Percentiles rank a stretch among this genome's conserved stretches.
Evolutionary conservation across 306 rosid species (phyloP).

Genomic region (Mucuna pruriens): DNA sequence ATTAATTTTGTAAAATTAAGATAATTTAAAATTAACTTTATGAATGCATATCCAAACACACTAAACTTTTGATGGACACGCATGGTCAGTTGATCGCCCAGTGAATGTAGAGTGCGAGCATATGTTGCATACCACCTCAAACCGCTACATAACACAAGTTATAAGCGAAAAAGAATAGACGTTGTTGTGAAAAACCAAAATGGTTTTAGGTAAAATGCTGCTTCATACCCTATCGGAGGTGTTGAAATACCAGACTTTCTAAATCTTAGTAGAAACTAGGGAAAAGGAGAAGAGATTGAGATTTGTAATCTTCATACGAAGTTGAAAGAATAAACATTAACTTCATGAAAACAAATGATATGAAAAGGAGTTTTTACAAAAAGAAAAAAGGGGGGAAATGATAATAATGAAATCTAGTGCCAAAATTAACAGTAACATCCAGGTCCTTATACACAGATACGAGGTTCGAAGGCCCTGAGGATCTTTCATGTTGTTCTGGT

Average conservation of each 20-base stretch:
- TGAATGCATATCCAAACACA: background rate
- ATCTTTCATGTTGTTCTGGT: slow-evolving; percentile 18
- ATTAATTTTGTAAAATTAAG: background rate
- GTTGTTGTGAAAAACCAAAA: background rate
- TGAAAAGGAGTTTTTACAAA: background rate
- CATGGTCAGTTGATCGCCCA: background rate
- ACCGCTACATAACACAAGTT: background rate
- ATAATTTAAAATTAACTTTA: background rate
- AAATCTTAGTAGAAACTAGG: background rate
- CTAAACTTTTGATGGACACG: background rate
- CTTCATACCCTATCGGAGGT: background rate
- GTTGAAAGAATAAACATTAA: slow-evolving; percentile 34
- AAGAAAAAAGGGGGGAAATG: background rate
- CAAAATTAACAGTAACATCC: slow-evolving; percentile 25
- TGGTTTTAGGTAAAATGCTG: background rate
- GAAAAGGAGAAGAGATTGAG: background rate
- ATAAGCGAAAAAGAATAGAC: background rate
- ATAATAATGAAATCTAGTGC: slow-evolving; percentile 32
- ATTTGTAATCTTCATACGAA: slow-evolving; percentile 10
- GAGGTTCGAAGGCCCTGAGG: background rate
- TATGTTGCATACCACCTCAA: background rate
- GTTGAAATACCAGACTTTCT: background rate
- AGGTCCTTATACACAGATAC: background rate
- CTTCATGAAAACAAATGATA: slow-evolving; percentile 2
- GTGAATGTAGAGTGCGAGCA: background rate